These are phyloP conservation scores for Purpureocillium lavendulum DNA, from an alignment of 2,329 filamentous ascomycete species.

Conservation along the genomic window DNA sequence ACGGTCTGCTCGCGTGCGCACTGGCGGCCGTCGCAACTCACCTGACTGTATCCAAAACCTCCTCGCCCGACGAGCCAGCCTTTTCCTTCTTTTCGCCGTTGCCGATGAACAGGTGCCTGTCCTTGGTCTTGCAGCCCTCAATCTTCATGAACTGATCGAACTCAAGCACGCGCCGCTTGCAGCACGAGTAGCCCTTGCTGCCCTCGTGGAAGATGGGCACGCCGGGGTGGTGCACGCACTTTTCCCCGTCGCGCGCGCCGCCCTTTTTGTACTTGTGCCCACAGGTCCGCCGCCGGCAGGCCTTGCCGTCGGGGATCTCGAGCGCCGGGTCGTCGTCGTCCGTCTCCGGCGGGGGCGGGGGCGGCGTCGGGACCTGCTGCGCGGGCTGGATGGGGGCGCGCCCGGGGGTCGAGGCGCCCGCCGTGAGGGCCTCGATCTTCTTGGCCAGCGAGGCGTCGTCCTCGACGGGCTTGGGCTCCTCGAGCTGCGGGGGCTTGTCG, in stretches of 20 bases:
- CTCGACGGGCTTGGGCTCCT: constrained; percentile 42
- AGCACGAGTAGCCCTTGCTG: constrained; percentile 96
- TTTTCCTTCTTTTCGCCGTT: constrained; percentile 61
- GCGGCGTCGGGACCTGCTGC: constrained; percentile 40
- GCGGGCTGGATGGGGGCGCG: constrained; percentile 29
- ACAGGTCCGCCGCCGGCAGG: constrained; percentile 74
- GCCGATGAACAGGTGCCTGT: constrained; percentile 76
- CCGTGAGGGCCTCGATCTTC: constrained; percentile 44
- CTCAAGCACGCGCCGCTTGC: constrained; percentile 88
- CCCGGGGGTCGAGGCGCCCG: constrained; percentile 27
- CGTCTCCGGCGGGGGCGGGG: constrained; percentile 62
- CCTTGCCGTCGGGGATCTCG: constrained; percentile 63
- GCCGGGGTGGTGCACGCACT: constrained; percentile 84
- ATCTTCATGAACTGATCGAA: constrained; percentile 99
- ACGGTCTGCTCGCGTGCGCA: too few relatives aligned
- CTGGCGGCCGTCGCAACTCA: too few relatives aligned
- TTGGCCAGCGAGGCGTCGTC: constrained; percentile 31
- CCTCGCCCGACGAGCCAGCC: constrained; percentile 47
- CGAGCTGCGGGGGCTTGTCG: constrained; percentile 56
- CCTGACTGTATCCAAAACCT: constrained; percentile 71
- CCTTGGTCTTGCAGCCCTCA: constrained; percentile 77
- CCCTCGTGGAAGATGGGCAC: constrained; percentile 94
- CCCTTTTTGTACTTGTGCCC: constrained; percentile 56
- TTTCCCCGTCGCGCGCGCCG: constrained; percentile 56
- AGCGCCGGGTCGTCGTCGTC: constrained; percentile 78